Conservation (phyloP, 768 basidiomycete genomes). For the Phylloporus sp. region DNA sequence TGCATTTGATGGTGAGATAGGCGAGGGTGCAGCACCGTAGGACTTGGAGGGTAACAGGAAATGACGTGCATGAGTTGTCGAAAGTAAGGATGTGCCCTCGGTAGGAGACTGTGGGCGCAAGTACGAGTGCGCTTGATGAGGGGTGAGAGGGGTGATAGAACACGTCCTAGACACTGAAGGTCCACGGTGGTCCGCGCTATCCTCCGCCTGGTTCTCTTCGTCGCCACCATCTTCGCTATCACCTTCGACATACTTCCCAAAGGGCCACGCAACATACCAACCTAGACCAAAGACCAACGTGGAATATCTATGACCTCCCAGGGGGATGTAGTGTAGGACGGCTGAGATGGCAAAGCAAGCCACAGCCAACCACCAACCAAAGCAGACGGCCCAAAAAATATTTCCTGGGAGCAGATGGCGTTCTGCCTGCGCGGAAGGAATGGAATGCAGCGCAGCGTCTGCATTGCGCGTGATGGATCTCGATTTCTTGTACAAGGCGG, state of each 20-base stretch:
- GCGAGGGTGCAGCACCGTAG: conserved; percentile 58
- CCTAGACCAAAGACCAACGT: conserved; percentile 87
- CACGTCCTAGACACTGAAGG: conserved; percentile 40
- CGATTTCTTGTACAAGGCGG: conserved; percentile 96
- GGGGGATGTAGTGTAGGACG: conserved; percentile 68
- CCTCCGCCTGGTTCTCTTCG: conserved; percentile 34
- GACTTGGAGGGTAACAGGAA: conserved; percentile 50
- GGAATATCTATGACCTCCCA: conserved; percentile 80
- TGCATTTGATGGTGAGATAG: conserved; percentile 21
- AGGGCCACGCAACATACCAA: conserved; percentile 98
- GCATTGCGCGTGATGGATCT: conserved; percentile 95
- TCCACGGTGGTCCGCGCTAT: conserved; percentile 14
- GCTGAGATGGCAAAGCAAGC: conserved; percentile 64
- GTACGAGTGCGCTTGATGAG: conserved; percentile 15
- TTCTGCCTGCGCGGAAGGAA: conserved; percentile 90
- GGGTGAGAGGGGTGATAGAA: conserved; percentile 41
- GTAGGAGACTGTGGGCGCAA: conserved; percentile 19
- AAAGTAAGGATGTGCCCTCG: conserved; percentile 50
- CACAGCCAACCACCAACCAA: conserved; percentile 92
- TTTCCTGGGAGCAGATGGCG: conserved; percentile 93
- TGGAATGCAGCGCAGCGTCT: conserved; percentile 87
- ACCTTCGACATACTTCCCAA: conserved; percentile 97
- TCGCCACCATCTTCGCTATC: conserved; percentile 45
- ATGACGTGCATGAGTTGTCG: conserved; percentile 27
- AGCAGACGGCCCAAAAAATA: conserved; percentile 83